Evolutionary conservation across 2,329 filamentous ascomycete species (phyloP).

Genomic region (Macrophomina phaseolina): DNA sequence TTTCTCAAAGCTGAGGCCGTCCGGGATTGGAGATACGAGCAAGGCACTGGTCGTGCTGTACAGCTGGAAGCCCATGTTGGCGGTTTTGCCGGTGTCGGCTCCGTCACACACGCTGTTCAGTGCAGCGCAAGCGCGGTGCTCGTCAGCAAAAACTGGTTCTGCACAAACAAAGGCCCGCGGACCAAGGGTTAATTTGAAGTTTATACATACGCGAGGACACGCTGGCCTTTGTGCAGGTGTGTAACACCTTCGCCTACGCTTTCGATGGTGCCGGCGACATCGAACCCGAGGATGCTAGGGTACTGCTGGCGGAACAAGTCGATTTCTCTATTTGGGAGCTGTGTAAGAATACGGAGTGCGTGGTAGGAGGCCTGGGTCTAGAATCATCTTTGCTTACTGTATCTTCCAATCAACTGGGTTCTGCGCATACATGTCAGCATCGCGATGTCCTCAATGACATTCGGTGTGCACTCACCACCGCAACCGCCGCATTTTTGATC

Average conservation of each 20-base stretch:
- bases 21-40: constrained; percentile 48
- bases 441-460: too few relatives aligned
- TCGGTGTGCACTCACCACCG: constrained; percentile 29
- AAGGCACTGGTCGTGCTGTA: constrained; percentile 40
- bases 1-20: constrained; percentile 42
- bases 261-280: constrained; percentile 46
- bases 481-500: constrained; percentile 41
- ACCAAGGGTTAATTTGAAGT: too few relatives aligned
- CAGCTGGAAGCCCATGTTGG: constrained; percentile 40
- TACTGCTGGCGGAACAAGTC: constrained; percentile 29
- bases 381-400: not conserved
- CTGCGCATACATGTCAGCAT: not conserved
- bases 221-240: constrained; percentile 13
- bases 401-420: constrained; percentile 19
- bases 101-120: constrained; percentile 23
- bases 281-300: constrained; percentile 43
- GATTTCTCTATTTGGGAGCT: constrained; percentile 25
- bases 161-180: too few relatives aligned
- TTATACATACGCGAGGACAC: constrained; percentile 7
- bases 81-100: constrained; percentile 36
- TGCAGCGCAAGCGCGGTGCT: not conserved
- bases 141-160: not conserved
- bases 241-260: constrained; percentile 37
- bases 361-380: too few relatives aligned
- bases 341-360: too few relatives aligned